These are phyloP conservation scores for Claviceps purpurea DNA, from an alignment of 2,329 filamentous ascomycete species.

Conservation along the genomic window DNA sequence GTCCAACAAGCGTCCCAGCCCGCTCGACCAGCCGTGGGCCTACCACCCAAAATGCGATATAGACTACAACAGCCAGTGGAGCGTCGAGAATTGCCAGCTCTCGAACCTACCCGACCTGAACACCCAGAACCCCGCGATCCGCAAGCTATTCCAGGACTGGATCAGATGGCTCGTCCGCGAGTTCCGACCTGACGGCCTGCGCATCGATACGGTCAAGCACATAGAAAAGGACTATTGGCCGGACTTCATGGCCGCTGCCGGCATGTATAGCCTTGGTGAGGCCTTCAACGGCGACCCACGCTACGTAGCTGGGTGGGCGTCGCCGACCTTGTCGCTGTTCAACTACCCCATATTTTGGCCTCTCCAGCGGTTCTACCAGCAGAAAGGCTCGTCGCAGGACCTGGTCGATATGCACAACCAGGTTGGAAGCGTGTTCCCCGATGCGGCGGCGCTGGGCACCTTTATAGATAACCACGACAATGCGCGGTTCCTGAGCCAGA, in stretches of 20 bases:
- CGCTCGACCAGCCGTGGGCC: slow-evolving; percentile 38
- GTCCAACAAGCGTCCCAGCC: slow-evolving; percentile 24
- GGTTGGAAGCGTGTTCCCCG: slow-evolving; percentile 23
- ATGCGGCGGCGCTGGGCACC: slow-evolving; percentile 31
- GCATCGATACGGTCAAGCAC: slow-evolving; percentile 50
- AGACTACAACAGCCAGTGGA: slow-evolving; percentile 37
- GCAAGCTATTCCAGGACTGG: slow-evolving; percentile 43
- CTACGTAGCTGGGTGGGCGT: slow-evolving; percentile 39
- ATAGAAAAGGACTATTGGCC: slow-evolving; percentile 46
- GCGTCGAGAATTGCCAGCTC: slow-evolving; percentile 36
- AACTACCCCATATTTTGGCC: slow-evolving; percentile 43
- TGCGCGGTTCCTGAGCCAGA: slow-evolving; percentile 37
- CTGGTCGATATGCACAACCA: slow-evolving; percentile 25
- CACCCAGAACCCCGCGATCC: slow-evolving; percentile 37
- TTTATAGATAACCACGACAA: slow-evolving; percentile 50
- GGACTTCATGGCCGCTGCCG: slow-evolving; percentile 36
- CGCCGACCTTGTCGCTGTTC: slow-evolving; percentile 35
- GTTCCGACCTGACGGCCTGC: slow-evolving; percentile 48
- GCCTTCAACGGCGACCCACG: slow-evolving; percentile 39
- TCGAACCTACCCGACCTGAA: slow-evolving; percentile 49
- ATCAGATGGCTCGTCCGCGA: slow-evolving; percentile 41
- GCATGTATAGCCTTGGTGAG: slow-evolving; percentile 48
- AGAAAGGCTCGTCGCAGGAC: slow-evolving; percentile 23
- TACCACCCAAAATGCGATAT: slow-evolving; percentile 49
- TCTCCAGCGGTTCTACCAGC: slow-evolving; percentile 26